Evolutionary conservation across 148 eudicot genomes (phyloP), one percentile per base, ranked within the genome.

Genomic region (Silene latifolia): DNA sequence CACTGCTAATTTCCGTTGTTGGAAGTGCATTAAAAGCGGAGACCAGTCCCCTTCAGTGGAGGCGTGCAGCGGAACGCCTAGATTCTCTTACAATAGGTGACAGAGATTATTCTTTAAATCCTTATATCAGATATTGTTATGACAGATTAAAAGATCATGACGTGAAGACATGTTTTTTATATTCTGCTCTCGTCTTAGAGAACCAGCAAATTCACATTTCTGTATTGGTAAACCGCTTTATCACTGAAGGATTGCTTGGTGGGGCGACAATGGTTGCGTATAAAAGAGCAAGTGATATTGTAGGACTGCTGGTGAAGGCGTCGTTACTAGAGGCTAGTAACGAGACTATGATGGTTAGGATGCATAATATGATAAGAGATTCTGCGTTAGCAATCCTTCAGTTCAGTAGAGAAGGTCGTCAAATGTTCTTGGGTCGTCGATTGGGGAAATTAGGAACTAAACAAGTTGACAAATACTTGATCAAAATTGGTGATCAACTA

Each of bases 331-430:
- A 76, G 76, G 62, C 27, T 67, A 71, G 44, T 64, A 72, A 72
- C n/a, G 63, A 72, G 35, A 54, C 63, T 72, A 17, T 18, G 17
- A 44, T 13, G 75, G 79, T 80, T 64, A 63, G 24, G 58, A 70
- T 80, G 79, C 79, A 75, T 54, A 42, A 63, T 44, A 59, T 75
- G 18, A 72, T 75, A 29, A 71, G 72, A 53, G 76, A 75, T 75
- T 62, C 78, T 19, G 82, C 82, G 23, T 75, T 80, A 65, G 79
- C 64, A 70, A 71, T 80, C 39, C 76, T 80, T 65, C 65, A 72
- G 12, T 59, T 63, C 15, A 64, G 66, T 20, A 42, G 14, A 7
- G 79, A 80, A 63, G 67, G 71, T 71, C 27, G 8, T 71, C 48
- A 21, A 24, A 63, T 71, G 19, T 54, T 71, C 20, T 14, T 23